Base-by-base conservation (phyloP, 371 early-diverging fungal genomes). In the Actinomortierella wolfii region DNA sequence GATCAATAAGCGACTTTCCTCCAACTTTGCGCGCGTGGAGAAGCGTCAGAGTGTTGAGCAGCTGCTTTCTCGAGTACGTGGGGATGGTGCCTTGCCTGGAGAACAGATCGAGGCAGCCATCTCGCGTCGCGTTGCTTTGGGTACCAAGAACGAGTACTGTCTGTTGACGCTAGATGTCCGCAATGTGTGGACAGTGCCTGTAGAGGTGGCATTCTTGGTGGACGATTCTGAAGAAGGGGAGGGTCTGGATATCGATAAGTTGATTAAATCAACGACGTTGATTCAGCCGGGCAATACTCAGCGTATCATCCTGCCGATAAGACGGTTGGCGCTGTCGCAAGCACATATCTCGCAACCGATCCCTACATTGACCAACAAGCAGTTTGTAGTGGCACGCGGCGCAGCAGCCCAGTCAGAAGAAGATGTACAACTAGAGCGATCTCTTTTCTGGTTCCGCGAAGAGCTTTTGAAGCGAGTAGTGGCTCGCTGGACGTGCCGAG, bases 391-490 rank as follows among this genome's bases (percentile, higher is more conserved):
- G 1, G 81, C 87, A 3, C 84, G 89, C 57, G 82, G 77, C 1
- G 63, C 63, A 44, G 79, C 79, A 1, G 73, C 79, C 47, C 69
- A 80, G 46, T 51, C 81, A 1, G 56, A 68, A 21, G 83, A 84
- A 39, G 87, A 90, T 57, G 88, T 86, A 43, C 70, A 70, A 4
- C 64, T 78, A 24, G 83, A 86, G 17, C 64, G 87, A 23, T 77
- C 84, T 7, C 74, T 89, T 67, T 94, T 92, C 68, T 94, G 94
- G 94, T 89, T 89, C 59, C 76, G 88, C 49, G 90, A 92, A 59
- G 78, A 81, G n/a, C 56, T 92, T 9, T 59, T 90, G 47, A 70
- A 81, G 48, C 78, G 82, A 17, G 74, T 89, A 15, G 79, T 78
- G 6, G 85, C 86, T 8, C 64, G 65, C 1, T 89, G 89, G 89